These are phyloP conservation scores for Trichomonas tenax DNA, from an alignment of 208 protist species.

Conservation along the genomic window DNA sequence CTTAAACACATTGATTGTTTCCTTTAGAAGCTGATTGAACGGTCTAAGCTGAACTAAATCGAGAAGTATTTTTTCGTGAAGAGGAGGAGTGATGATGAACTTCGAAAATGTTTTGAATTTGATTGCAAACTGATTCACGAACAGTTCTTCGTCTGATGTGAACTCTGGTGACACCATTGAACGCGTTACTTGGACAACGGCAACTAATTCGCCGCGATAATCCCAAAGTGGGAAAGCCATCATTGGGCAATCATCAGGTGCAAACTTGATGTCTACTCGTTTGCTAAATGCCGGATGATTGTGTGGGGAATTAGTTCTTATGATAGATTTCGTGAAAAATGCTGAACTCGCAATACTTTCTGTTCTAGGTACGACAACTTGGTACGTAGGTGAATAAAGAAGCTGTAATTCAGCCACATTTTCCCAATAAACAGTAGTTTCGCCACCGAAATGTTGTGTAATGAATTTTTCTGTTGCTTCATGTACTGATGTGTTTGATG, in stretches of 20 bases:
- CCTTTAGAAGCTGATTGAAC: not conserved
- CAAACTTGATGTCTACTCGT: not conserved
- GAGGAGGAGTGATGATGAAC: not conserved
- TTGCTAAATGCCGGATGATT: not conserved
- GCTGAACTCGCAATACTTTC: not conserved
- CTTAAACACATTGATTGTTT: not conserved
- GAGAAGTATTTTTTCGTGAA: not conserved
- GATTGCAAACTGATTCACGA: not conserved
- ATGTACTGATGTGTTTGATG: not conserved
- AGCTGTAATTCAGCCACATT: not conserved
- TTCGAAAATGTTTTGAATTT: not conserved
- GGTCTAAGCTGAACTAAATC: not conserved
- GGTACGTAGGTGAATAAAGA: not conserved
- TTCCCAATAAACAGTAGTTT: not conserved
- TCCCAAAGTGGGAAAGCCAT: not conserved
- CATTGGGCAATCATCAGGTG: not conserved
- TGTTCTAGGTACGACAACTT: not conserved
- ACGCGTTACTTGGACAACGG: not conserved
- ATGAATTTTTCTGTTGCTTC: constrained; percentile 11
- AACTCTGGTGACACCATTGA: not conserved
- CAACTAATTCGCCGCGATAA: not conserved
- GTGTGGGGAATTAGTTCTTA: not conserved
- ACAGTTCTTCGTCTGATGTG: not conserved
- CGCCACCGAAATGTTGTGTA: not conserved
- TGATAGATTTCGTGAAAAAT: not conserved